Evolutionary conservation across 2,329 filamentous ascomycete species (phyloP).

Genomic region (Volutella citrinella): DNA sequence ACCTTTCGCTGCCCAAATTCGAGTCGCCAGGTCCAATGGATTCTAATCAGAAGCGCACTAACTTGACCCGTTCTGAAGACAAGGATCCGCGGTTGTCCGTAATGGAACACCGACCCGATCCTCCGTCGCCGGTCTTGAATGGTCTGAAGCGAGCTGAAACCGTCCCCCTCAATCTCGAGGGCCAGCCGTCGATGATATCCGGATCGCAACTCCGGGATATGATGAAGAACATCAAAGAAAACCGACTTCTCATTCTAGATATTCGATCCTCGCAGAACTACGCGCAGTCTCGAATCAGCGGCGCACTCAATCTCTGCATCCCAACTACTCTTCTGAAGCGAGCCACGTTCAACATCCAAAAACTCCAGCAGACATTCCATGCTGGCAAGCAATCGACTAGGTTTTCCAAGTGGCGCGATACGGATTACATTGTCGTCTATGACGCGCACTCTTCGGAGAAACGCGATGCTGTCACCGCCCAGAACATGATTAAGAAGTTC

Average conservation of each 20-base stretch:
- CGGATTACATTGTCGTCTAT: conserved; percentile 80
- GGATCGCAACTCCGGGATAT: conserved; percentile 54
- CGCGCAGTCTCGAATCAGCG: conserved; percentile 67
- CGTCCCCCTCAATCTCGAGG: conserved; percentile 48
- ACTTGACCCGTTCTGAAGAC: conserved; percentile 44
- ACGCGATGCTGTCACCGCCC: conserved; percentile 75
- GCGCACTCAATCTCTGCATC: conserved; percentile 90
- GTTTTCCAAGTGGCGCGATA: conserved; percentile 74
- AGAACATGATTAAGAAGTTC: conserved; percentile 94
- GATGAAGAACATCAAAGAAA: conserved; percentile 39
- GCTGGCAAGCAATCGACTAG: conserved; percentile 63
- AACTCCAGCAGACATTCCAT: conserved; percentile 83
- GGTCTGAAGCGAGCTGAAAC: conserved; percentile 44
- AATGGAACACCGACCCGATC: conserved; percentile 44
- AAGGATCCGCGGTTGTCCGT: conserved; percentile 55
- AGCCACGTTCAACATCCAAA: conserved; percentile 84
- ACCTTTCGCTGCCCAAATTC: conserved; percentile 42
- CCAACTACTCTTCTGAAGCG: conserved; percentile 91
- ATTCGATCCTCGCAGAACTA: conserved; percentile 85
- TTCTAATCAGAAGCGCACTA: conserved; percentile 19
- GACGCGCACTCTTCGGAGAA: conserved; percentile 73
- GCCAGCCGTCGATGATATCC: conserved; percentile 50
- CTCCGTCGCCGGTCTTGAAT: conserved; percentile 27
- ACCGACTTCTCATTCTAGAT: conserved; percentile 69
- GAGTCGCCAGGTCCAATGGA: conserved; percentile 36